phyloP scores from a whole-genome alignment of 2,329 filamentous ascomycete genomes.

The Fusarium tanahbumbuense region DNA sequence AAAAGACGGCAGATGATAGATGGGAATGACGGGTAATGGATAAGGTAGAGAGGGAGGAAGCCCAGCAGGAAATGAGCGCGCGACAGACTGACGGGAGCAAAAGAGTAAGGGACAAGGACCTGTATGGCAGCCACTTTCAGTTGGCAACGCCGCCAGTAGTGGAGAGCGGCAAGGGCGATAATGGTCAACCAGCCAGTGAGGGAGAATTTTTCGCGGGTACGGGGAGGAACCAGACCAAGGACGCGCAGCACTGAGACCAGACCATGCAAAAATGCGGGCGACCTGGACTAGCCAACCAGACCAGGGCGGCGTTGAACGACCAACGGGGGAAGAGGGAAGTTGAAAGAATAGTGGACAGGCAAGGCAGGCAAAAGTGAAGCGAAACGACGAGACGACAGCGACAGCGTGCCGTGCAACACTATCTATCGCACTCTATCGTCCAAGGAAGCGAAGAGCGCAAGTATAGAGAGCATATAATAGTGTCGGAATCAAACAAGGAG shows the following conservation, averaged over 20 bases:
- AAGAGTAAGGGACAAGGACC: conserved; percentile 25
- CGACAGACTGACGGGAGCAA: conserved; percentile 18
- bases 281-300: conserved; percentile 31
- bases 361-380: conserved; percentile 35
- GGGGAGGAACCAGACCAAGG: conserved; percentile 24
- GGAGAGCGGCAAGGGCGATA: conserved; percentile 29
- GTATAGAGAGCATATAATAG: conserved; percentile 16
- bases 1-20: conserved; percentile 35
- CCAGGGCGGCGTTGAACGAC: conserved; percentile 11
- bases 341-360: conserved; percentile 35
- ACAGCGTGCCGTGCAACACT: conserved; percentile 32
- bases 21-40: conserved; percentile 42
- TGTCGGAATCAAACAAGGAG: conserved; percentile 32
- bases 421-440: conserved; percentile 33
- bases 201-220: conserved; percentile 51
- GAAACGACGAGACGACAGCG: conserved; percentile 34
- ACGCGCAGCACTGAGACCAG: conserved; percentile 46
- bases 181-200: conserved; percentile 38
- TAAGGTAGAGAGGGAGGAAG: conserved; percentile 32
- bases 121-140: conserved; percentile 31
- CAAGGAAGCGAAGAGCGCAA: conserved; percentile 4
- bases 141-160: conserved; percentile 34
- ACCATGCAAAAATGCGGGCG: conserved; percentile 24
- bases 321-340: conserved; percentile 20
- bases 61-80: conserved; percentile 33